Base-by-base conservation (phyloP, 768 basidiomycete species). In the Daedaleopsis sinensis region DNA sequence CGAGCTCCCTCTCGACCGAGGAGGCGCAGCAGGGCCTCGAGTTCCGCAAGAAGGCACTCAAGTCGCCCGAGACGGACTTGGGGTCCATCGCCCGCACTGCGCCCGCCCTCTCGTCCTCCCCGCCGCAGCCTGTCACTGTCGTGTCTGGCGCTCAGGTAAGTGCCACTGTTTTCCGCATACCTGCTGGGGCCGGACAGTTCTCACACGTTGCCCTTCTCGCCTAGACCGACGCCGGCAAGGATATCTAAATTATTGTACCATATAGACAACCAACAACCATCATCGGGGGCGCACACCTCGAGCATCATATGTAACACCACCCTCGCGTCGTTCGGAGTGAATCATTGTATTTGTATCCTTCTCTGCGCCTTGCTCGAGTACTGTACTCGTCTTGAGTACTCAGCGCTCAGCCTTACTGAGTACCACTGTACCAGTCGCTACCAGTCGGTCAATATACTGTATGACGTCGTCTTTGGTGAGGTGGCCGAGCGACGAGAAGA, bases 1-100 rank as follows among this genome's bases (percentile, higher is more conserved):
- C 77, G 67, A 79, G 73, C 54, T 76, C 71, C 63, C 67, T 84
- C 66, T 81, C 83, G 3, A 83, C 87, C 15, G 88, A 91, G 67
- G 90, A 93, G 62, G 77, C 83, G 64, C 79, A 84, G 71, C 76
- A 78, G 58, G 91, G 91, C 4, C 73, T 76, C 64, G 76, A 88
- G 65, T 83, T 91, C 76, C 84, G 93, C 77, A 90, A 85, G 81
- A 84, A 85, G 62, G 88, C 84, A 13, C 76, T 93, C 70, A 90
- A 90, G 78, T 53, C 59, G 15, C 47, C 61, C 70, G 67, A 59
- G 18, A 75, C 85, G 46, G 90, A 94, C 74, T 82, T 96, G 60
- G 80, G 83, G 37, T 80, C 88, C 57, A 95, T 96, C 68, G 94
- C 94, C 15, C 86, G 91, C 67, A 91, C 91, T 58, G 94, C 92